A percentile compares a stretch with the other conserved stretches of the same genome.
phyloP scores from a whole-genome alignment of 2,329 filamentous ascomycete species.

The Metarhizium humberi region DNA sequence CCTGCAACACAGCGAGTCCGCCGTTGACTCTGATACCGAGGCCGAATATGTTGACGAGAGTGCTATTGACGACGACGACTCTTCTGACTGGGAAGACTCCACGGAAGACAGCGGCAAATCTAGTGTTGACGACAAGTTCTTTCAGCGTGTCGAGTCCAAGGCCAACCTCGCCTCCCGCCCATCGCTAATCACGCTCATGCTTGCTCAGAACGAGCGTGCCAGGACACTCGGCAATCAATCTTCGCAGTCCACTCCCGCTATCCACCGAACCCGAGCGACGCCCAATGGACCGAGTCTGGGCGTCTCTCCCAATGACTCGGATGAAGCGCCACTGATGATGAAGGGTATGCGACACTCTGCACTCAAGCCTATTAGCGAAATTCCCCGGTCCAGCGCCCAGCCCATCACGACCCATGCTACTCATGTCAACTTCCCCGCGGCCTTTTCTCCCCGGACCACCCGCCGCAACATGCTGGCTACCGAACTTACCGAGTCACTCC shows the following conservation, averaged over 20 bases:
- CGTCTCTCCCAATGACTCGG: slow-evolving; percentile 47
- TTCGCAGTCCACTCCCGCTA: slow-evolving; percentile 57
- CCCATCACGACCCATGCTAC: slow-evolving; percentile 68
- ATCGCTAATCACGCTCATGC: slow-evolving; percentile 82
- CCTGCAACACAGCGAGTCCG: slow-evolving; percentile 40
- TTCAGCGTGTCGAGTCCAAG: slow-evolving; percentile 85
- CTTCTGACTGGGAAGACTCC: slow-evolving; percentile 54
- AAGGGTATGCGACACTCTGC: slow-evolving; percentile 44
- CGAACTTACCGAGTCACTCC: slow-evolving; percentile 85
- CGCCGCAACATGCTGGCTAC: slow-evolving; percentile 92
- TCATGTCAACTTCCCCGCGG: slow-evolving; percentile 57
- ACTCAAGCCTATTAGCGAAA: slow-evolving; percentile 48
- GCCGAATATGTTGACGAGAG: slow-evolving; percentile 69
- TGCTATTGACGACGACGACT: slow-evolving; percentile 65
- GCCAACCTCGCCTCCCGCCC: slow-evolving; percentile 76
- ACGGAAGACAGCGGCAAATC: slow-evolving; percentile 75
- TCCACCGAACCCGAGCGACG: slow-evolving; percentile 51
- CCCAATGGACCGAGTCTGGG: slow-evolving; percentile 34
- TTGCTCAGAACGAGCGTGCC: slow-evolving; percentile 68
- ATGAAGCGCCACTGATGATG: slow-evolving; percentile 55
- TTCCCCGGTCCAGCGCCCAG: slow-evolving; percentile 59
- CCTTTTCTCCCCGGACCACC: slow-evolving; percentile 84
- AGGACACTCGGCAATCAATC: slow-evolving; percentile 60
- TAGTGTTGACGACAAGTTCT: slow-evolving; percentile 73
- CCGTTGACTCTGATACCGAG: slow-evolving; percentile 29